Evolutionary conservation across 371 early-diverging fungal genomes (phyloP).

Genomic region (Mucor velutinosus): DNA sequence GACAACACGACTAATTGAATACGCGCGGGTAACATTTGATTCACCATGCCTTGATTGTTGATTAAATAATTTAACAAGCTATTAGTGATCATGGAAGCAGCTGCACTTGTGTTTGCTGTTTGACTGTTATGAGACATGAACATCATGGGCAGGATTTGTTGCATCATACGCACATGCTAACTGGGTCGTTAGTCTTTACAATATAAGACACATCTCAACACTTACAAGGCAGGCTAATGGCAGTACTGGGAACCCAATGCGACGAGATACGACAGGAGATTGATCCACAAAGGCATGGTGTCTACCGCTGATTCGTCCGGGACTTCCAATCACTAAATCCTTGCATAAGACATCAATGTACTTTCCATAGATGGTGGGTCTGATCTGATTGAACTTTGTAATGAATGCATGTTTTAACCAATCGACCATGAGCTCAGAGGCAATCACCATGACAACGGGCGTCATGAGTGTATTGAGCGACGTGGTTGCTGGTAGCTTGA

Average conservation of each 20-base stretch:
- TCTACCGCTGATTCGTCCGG: constrained; percentile 45
- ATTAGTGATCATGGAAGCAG: constrained; percentile 25
- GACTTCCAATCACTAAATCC: constrained; percentile 79
- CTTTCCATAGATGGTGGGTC: constrained; percentile 84
- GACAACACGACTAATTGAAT: constrained; percentile 34
- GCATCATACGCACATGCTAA: constrained; percentile 65
- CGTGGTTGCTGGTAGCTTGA: constrained; percentile 58
- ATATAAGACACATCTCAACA: neutral
- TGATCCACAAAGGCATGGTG: constrained; percentile 71
- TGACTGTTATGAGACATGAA: constrained; percentile 33
- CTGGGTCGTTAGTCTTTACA: neutral
- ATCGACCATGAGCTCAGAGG: constrained; percentile 92
- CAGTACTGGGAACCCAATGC: constrained; percentile 90
- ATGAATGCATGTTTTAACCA: constrained; percentile 99
- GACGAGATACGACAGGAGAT: constrained; percentile 85
- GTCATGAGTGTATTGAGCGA: constrained; percentile 68
- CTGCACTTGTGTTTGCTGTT: constrained; percentile 9
- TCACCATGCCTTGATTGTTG: constrained; percentile 28
- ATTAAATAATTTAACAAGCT: constrained; percentile 26
- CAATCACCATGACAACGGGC: constrained; percentile 84
- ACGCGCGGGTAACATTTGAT: constrained; percentile 30
- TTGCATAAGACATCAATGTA: constrained; percentile 87
- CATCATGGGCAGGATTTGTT: constrained; percentile 75
- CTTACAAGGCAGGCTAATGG: constrained; percentile 87
- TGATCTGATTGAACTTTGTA: constrained; percentile 94